Base-by-base conservation (phyloP, 2,329 filamentous ascomycete species). In the Rhynchosporium agropyri region DNA sequence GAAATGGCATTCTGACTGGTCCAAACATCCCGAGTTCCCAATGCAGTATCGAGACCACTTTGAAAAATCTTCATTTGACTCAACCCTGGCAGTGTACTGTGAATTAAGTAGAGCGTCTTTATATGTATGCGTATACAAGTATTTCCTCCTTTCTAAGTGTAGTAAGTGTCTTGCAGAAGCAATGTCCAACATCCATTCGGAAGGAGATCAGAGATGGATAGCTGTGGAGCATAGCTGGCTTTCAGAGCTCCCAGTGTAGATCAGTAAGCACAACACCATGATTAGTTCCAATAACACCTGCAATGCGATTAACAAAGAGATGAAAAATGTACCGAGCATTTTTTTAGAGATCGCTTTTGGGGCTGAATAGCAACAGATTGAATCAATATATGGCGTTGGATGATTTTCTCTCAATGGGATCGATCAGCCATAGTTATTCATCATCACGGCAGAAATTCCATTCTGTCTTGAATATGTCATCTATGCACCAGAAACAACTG, bases 391-490 rank as follows among this genome's bases (percentile, higher is more conserved):
- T 45, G 26, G 42, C 55, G 58, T 59, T 56, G 57, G 58, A 54
- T 58, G 62, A 36, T 62, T 67, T 63, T 46, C 57, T 12, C 61
- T 72, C 64, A 67, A 69, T 66, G 59, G 9, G 33, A 5, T 58
- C 62, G 61, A 58, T 58, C 62, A 60, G 59, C 66, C 66, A 69
- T 49, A 66, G 43, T 68, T 62, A 70, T 66, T 68, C 65, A 69
- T 66, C 63, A 68, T 64, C 62, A 70, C 70, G 67, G 69, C 68
- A 71, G 65, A 68, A 69, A 65, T 68, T 63, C 51, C 59, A 67
- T 72, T 69, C 65, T 53, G 70, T 71, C 72, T 72, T 70, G 68
- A 71, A 20, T 73, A 40, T 73, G 69, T 69, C 70, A 70, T 72
- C 71, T 74, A 73, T 70, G 70, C 70, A 72, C 68, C 70, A 68